Base-by-base conservation (phyloP, 768 basidiomycete species). In the Hericium erinaceus region DNA sequence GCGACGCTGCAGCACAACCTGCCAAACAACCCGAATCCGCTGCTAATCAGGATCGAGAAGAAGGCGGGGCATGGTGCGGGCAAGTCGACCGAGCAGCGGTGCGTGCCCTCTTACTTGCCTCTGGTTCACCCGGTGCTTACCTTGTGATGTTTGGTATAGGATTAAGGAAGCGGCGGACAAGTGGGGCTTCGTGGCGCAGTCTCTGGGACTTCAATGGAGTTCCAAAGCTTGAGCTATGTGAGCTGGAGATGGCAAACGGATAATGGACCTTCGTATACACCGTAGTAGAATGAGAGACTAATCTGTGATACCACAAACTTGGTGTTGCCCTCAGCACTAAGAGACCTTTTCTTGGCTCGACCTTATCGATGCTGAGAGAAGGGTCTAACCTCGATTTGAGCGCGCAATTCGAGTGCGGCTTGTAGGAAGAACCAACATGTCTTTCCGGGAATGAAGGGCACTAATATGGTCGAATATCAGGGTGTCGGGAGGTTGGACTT, bases 11-110 rank as follows among this genome's bases (percentile, higher is more conserved):
- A 93, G 66, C 71, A 92, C 66, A 72, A 69, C 1, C 70, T 81
- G 1, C 76, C 86, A 1, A 64, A 82, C 49, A 92, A 91, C 67
- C 79, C 81, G 0, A 71, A 89, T 64, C 91, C 90, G 5, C 73
- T 92, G 12, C 74, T 93, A 18, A 73, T 92, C 51, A 80, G 89
- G 20, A 82, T 92, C 26, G 88, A 92, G 65, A 83, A 83, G 70
- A 89, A 89, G 66, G 80, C 85, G 2, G 89, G 89, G 1, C 89
- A 91, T 63, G 90, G 89, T 2, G 83, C 84, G 2, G 90, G 91
- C 7, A 91, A 89, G 71, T 80, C 81, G 13, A 90, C 85, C 22
- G 82, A 80, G 64, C 80, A 85, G 72, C 79, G 80, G 86, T 82
- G 64, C 39, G 64, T 49, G 50, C 56, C 24, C 24, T 49, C 33